phyloP scores from a whole-genome alignment of 169 alveolate species.

The Plasmodium inui region DNA sequence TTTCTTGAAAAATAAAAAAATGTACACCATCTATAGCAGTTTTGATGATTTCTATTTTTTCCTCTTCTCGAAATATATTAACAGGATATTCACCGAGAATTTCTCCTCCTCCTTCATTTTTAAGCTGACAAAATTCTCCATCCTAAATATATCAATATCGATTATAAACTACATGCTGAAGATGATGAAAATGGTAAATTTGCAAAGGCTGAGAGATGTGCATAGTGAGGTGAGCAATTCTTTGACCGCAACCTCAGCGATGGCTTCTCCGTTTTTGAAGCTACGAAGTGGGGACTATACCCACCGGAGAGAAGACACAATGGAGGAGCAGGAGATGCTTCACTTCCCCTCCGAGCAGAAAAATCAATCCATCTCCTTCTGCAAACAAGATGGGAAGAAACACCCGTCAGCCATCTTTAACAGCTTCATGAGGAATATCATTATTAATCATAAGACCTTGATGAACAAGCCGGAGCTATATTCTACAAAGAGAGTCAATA shows the following conservation, averaged over 20 bases:
- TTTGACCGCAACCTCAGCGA: background rate
- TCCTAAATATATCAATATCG: conserved; percentile 15
- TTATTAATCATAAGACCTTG: conserved; percentile 42
- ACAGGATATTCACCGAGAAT: conserved; percentile 29
- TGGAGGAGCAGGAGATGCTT: background rate
- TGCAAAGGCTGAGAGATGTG: conserved; percentile 1
- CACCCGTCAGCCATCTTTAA: background rate
- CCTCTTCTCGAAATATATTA: conserved; percentile 48
- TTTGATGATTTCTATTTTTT: conserved; percentile 29
- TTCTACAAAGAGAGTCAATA: conserved; percentile 15
- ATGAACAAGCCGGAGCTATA: background rate
- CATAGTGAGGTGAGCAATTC: background rate
- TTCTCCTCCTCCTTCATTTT: conserved; percentile 54
- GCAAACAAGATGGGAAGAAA: background rate
- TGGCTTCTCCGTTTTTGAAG: too few species aligned
- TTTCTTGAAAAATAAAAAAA: background rate
- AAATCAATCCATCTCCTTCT: background rate
- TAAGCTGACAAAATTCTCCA: conserved; percentile 7
- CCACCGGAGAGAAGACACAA: background rate
- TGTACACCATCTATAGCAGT: background rate
- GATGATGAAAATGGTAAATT: background rate
- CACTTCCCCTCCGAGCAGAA: background rate
- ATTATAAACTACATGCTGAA: conserved; percentile 34
- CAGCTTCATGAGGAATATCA: conserved; percentile 45
- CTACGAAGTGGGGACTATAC: background rate